phyloP scores from a whole-genome alignment of 2,329 filamentous ascomycete genomes.

The Rasamsonia emersonii region DNA sequence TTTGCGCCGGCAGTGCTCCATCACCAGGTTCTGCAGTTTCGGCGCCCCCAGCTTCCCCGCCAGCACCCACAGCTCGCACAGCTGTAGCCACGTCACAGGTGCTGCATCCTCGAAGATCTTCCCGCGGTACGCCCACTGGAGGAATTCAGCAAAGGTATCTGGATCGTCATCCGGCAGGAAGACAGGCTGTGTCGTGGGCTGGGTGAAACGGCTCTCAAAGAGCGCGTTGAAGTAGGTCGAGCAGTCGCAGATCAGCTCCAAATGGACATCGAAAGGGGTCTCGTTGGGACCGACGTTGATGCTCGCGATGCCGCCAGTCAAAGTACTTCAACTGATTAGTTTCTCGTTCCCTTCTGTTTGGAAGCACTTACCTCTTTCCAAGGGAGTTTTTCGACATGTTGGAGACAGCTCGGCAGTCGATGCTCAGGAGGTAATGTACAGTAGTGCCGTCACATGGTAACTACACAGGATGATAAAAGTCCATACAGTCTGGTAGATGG shows the following conservation, averaged over 20 bases:
- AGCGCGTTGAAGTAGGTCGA: slow-evolving; percentile 7
- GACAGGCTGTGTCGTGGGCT: slow-evolving; percentile 2
- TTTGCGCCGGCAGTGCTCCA: slow-evolving; percentile 4
- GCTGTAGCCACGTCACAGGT: neutral
- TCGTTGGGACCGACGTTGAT: slow-evolving; percentile 3
- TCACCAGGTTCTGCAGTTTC: slow-evolving; percentile 5
- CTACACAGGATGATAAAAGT: too few species aligned
- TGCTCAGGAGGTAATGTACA: too few species aligned
- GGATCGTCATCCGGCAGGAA: slow-evolving; percentile 7
- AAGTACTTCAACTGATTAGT: too few species aligned
- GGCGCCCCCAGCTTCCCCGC: slow-evolving; percentile 6
- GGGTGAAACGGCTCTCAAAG: slow-evolving; percentile 1
- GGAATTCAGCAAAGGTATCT: slow-evolving; percentile 5
- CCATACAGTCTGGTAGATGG: too few species aligned
- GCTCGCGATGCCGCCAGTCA: slow-evolving; percentile 3
- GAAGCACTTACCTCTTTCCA: too few species aligned
- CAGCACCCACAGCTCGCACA: slow-evolving; percentile 7
- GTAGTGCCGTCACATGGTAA: too few species aligned
- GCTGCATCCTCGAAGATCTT: slow-evolving; percentile 1
- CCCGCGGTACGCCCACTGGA: slow-evolving; percentile 7
- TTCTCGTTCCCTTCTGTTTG: too few species aligned
- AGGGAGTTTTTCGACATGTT: too few species aligned
- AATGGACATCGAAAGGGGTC: slow-evolving; percentile 7
- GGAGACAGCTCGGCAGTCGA: too few species aligned
- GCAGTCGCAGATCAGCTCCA: slow-evolving; percentile 7